phyloP scores from a whole-genome alignment of 2,329 filamentous ascomycete genomes.

The Bipolaris sorokiniana region DNA sequence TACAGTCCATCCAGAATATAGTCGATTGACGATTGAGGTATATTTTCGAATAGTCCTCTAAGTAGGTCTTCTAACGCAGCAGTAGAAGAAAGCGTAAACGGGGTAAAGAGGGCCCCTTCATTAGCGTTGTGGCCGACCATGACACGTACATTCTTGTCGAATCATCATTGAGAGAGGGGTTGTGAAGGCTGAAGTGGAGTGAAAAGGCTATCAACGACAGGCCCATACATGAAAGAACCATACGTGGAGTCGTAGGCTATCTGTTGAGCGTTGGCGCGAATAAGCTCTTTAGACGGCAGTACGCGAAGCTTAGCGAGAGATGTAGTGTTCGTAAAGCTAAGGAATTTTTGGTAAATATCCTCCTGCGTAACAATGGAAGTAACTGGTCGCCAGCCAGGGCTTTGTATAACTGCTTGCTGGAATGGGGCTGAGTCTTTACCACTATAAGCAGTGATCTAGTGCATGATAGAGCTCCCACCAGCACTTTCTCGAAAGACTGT shows the following conservation, averaged over 20 bases:
- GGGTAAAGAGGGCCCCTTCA: slow-evolving; percentile 55
- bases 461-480: slow-evolving; percentile 49
- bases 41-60: slow-evolving; percentile 33
- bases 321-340: slow-evolving; percentile 42
- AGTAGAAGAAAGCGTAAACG: slow-evolving; percentile 45
- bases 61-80: slow-evolving; percentile 38
- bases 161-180: slow-evolving; percentile 46
- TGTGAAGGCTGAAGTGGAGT: slow-evolving; percentile 40
- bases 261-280: slow-evolving; percentile 43
- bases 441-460: slow-evolving; percentile 51
- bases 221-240: slow-evolving; percentile 43
- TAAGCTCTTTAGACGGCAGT: slow-evolving; percentile 39
- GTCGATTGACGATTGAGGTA: slow-evolving; percentile 42
- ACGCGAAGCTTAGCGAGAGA: slow-evolving; percentile 44
- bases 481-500: slow-evolving; percentile 50
- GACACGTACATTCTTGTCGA: slow-evolving; percentile 43
- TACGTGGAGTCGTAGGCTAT: slow-evolving; percentile 42
- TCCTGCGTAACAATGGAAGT: slow-evolving; percentile 39
- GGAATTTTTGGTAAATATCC: slow-evolving; percentile 35
- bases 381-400: slow-evolving; percentile 49
- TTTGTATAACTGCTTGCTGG: slow-evolving; percentile 48
- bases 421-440: slow-evolving; percentile 50
- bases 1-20: slow-evolving; percentile 57
- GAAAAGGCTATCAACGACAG: slow-evolving; percentile 46
- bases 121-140: slow-evolving; percentile 53